Evolutionary conservation across 495 filamentous ascomycete genomes (phyloP).

Genomic region (Talaromyces thailandensis): DNA sequence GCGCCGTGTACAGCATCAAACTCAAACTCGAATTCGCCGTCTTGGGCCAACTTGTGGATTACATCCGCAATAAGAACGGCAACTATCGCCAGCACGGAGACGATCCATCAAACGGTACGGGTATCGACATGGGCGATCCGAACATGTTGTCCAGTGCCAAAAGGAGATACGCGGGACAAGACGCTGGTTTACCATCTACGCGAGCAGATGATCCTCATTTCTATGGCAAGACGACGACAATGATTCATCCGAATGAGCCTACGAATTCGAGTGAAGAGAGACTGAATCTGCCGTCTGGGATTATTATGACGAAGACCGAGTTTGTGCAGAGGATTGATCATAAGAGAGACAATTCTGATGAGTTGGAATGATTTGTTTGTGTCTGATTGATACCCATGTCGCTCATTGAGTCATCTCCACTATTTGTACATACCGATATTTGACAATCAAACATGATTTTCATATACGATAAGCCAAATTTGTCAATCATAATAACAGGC

Average conservation of each 20-base stretch:
- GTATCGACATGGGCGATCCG: slow-evolving; percentile 10
- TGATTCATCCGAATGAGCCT: not conserved
- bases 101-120: not conserved
- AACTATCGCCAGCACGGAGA: slow-evolving; percentile 15
- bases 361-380: not conserved
- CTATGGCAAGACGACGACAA: slow-evolving; percentile 5
- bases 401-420: not conserved
- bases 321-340: slow-evolving; percentile 3
- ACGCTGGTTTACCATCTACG: slow-evolving; percentile 3
- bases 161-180: slow-evolving; percentile 1
- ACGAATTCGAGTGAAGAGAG: slow-evolving; percentile 3
- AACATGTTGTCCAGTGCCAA: not conserved
- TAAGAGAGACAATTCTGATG: slow-evolving; percentile 3
- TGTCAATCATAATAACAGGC: too few relatives aligned
- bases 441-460: not conserved
- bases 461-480: not conserved
- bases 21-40: slow-evolving; percentile 56
- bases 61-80: slow-evolving; percentile 23
- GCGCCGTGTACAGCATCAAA: slow-evolving; percentile 54
- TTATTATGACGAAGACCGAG: slow-evolving; percentile 5
- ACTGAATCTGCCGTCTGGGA: slow-evolving; percentile 4
- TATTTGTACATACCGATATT: not conserved
- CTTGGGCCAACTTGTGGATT: slow-evolving; percentile 41
- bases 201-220: slow-evolving; percentile 6
- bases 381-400: not conserved